Conservation (phyloP, 176 grass and related monocot species). For the Metroxylon sagu region DNA sequence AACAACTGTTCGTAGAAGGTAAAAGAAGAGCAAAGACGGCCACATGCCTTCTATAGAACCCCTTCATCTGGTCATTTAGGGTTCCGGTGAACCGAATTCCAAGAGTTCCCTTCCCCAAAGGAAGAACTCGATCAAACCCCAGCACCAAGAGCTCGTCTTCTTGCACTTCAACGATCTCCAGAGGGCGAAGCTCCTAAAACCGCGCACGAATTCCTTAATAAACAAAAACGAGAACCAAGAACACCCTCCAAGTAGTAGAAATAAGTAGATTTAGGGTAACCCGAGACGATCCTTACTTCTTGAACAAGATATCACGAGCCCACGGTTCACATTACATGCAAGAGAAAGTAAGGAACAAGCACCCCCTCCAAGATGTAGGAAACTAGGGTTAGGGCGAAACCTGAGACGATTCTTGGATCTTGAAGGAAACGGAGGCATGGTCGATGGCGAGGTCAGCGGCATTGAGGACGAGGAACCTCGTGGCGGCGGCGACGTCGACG, state of each 20-base stretch:
- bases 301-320: too few relatives aligned
- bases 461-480: conserved; percentile 72
- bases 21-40: neutral
- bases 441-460: conserved; percentile 48
- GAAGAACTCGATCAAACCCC: conserved; percentile 35
- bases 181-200: conserved; percentile 25
- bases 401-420: neutral
- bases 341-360: too few relatives aligned
- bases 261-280: too few relatives aligned
- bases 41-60: conserved; percentile 66
- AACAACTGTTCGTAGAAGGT: neutral
- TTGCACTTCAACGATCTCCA: conserved; percentile 22
- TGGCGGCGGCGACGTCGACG: conserved; percentile 37
- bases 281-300: too few relatives aligned
- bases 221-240: too few relatives aligned
- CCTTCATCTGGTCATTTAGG: conserved; percentile 66
- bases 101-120: conserved; percentile 41
- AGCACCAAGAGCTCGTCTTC: conserved; percentile 61
- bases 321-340: too few relatives aligned
- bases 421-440: conserved; percentile 33
- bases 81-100: conserved; percentile 48
- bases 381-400: too few relatives aligned
- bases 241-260: too few relatives aligned
- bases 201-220: too few relatives aligned
- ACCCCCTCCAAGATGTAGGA: too few relatives aligned